Percentiles rank a stretch among this genome's conserved stretches.
phyloP scores from a whole-genome alignment of 208 protist genomes.

The Crithidia thermophila region DNA sequence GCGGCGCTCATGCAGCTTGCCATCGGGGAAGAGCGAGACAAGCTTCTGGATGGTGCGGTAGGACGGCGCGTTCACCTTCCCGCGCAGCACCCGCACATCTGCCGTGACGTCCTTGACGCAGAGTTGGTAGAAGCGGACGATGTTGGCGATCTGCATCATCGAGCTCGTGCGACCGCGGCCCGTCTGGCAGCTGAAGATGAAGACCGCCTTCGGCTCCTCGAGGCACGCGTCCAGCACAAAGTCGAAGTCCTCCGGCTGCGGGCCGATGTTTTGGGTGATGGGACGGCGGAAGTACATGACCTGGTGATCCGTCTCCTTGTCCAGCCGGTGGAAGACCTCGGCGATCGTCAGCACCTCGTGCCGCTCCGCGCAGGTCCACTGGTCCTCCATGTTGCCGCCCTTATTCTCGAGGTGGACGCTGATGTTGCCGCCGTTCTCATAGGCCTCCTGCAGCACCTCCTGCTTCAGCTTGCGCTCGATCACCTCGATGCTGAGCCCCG shows the following conservation, averaged over 20 bases:
- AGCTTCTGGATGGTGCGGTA: constrained; percentile 90
- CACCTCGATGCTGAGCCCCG: constrained; percentile 67
- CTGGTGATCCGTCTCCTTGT: constrained; percentile 39
- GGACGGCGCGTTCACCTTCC: constrained; percentile 40
- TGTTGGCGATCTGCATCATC: constrained; percentile 89
- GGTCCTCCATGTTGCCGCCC: constrained; percentile 78
- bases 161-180: constrained; percentile 79
- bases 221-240: constrained; percentile 83
- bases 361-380: constrained; percentile 80
- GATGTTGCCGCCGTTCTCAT: constrained; percentile 86
- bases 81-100: constrained; percentile 71
- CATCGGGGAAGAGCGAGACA: constrained; percentile 86
- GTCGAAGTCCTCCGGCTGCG: constrained; percentile 84
- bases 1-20: constrained; percentile 85
- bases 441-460: constrained; percentile 83
- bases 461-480: constrained; percentile 87
- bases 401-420: constrained; percentile 71
- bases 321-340: constrained; percentile 60
- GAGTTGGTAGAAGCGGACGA: constrained; percentile 89
- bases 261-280: constrained; percentile 82
- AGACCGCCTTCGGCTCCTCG: constrained; percentile 71
- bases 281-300: constrained; percentile 79
- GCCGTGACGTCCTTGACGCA: constrained; percentile 72
- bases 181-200: constrained; percentile 90
- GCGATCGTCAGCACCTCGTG: constrained; percentile 64